Evolutionary conservation across 2,329 filamentous ascomycete species (phyloP).

Genomic region (Fusarium nurragi): DNA sequence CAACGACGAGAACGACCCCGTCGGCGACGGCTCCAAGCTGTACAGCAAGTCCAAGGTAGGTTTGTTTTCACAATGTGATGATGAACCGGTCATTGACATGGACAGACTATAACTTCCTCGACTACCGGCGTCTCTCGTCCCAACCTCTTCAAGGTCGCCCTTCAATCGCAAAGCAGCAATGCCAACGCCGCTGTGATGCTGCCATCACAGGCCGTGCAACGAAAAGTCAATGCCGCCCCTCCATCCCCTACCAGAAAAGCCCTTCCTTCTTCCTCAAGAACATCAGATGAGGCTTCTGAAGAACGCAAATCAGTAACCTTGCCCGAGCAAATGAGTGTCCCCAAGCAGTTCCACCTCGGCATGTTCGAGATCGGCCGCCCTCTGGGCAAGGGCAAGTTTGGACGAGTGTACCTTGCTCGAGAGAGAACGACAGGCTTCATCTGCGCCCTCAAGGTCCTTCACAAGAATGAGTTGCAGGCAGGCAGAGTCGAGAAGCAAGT

Average conservation of each 20-base stretch:
- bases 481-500: constrained; percentile 85
- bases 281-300: constrained; percentile 59
- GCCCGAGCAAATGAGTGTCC: constrained; percentile 64
- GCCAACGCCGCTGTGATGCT: constrained; percentile 72
- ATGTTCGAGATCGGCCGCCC: constrained; percentile 95
- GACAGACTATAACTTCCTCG: constrained; percentile 47
- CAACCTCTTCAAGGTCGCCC: constrained; percentile 85
- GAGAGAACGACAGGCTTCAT: constrained; percentile 82
- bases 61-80: background rate
- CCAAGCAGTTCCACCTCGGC: constrained; percentile 81
- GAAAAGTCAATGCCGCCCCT: constrained; percentile 55
- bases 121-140: constrained; percentile 69
- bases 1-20: constrained; percentile 82
- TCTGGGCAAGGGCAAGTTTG: constrained; percentile 88
- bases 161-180: constrained; percentile 80
- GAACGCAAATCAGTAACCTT: constrained; percentile 64
- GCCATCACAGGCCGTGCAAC: constrained; percentile 71
- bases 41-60: constrained; percentile 82
- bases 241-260: constrained; percentile 64
- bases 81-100: constrained; percentile 47
- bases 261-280: constrained; percentile 53
- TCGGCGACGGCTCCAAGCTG: constrained; percentile 59
- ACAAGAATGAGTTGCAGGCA: constrained; percentile 82
- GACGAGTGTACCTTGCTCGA: constrained; percentile 83
- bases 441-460: constrained; percentile 84